Base-by-base conservation (phyloP, 139 green algal genomes). In the Tetradesmus obliquus region DNA sequence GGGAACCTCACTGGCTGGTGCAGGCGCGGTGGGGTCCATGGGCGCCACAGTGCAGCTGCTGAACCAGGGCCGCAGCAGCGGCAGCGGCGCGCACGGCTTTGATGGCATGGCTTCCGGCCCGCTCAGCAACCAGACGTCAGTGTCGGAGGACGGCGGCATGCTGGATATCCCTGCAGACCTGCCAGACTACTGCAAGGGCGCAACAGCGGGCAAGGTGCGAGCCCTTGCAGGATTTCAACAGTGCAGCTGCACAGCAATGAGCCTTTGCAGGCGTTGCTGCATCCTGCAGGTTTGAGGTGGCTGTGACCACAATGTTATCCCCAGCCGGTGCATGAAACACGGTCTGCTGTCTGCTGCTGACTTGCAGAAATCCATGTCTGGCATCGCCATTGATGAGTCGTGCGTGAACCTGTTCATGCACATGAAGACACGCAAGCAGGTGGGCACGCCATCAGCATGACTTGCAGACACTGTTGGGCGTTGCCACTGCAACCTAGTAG, bases 321-420 rank as follows among this genome's bases (percentile, higher is more conserved):
- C 66, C 15, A 76, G 12, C 17, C n/a, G 66, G 3, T 76, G 13
- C 32, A 45, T 76, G 66, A 76, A n/a, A 24, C 5, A 5, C 5
- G 66, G 3, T 3, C 66, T 76, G 62, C 62, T 72, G 62, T 22
- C 84, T 89, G 22, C 62, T 51, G 17, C 6, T 80, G 82, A 20
- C n/a, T 9, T 76, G 51, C 83, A 98, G 96, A 97, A 93, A 15
- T 98, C 97, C 51, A 99, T 99, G 97, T 97, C 96, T 82, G 97
- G 97, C 53, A 98, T 98, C 84, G 81, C 82, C 7, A 91, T 99
- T 3, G 92, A 91, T 15, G 96, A 97, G 3, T 94, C 97, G 79
- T 97, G 95, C n/a, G 92, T 98, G 69, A 97, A 98, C 93, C 93
- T 98, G 79, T 99, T 96, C 93, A 98, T 97, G 88, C 94, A 96